A percentile compares a stretch with the other conserved stretches of the same genome.
Evolutionary conservation across 108 stramenopile genomes (phyloP).

Genomic region (Skeletonema potamos): DNA sequence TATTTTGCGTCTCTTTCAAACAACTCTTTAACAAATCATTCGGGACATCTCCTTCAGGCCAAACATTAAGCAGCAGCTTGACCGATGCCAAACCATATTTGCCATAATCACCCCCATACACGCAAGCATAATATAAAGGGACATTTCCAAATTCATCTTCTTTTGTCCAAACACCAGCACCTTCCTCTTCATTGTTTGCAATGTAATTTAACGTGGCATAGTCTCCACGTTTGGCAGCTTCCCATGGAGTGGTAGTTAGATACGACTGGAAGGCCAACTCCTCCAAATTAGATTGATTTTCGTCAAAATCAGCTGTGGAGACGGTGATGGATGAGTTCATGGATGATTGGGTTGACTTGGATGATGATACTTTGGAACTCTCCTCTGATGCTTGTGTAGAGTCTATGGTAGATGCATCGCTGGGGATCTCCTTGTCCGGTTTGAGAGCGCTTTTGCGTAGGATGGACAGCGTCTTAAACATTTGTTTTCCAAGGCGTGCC

Average conservation of each 20-base stretch:
- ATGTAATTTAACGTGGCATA: conserved; percentile 2
- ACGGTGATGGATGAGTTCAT: not conserved
- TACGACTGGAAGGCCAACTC: not conserved
- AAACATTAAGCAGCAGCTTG: conserved; percentile 1
- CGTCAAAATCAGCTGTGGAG: not conserved
- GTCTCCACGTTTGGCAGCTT: conserved; percentile 6
- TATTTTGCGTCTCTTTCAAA: not conserved
- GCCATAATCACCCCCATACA: not conserved
- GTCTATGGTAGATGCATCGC: not conserved
- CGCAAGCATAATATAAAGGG: conserved; percentile 3
- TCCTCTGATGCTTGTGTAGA: not conserved
- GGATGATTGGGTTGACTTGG: not conserved
- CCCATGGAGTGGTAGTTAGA: not conserved
- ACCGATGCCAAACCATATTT: conserved; percentile 4
- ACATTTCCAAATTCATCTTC: not conserved
- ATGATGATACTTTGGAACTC: not conserved
- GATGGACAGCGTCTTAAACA: not conserved
- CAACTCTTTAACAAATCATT: conserved; percentile 1
- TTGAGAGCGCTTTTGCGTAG: not conserved
- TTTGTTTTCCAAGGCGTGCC: not conserved
- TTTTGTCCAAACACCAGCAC: not conserved
- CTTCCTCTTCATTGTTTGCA: not conserved
- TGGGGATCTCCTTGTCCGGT: not conserved
- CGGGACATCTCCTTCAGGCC: conserved; percentile 5
- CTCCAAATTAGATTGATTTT: not conserved